Evolutionary conservation across 108 stramenopile species (phyloP), one percentile per base, ranked within the genome.

Genomic region (Cyclotella distinguenda): DNA sequence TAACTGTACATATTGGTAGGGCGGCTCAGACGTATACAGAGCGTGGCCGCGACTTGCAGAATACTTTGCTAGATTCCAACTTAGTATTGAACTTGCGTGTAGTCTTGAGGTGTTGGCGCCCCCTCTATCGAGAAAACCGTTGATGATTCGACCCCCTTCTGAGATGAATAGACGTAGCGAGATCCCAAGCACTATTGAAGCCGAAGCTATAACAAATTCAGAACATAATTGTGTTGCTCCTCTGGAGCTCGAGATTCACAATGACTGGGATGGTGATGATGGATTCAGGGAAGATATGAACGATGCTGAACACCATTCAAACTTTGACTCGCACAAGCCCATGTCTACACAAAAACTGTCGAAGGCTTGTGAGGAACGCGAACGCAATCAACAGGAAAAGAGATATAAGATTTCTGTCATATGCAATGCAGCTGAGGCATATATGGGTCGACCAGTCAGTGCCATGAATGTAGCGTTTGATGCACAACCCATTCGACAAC

Each of bases 21-120:
- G 89, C 25, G 92, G 92, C 52, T 11, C 26, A 15, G 60, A 55
- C 6, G 88, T 86, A 44, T 45, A 48, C 35, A 49, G 15, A 23
- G 86, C 85, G 26, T 94, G 92, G 92, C 81, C 82, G 12, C 65
- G 92, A 42, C 86, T 94, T 21, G 84, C 77, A 27, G 86, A 81
- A 46, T 94, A 94, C 59, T 86, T 94, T 72, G 78, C 82, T 7
- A 48, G 89, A 22, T 90, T 89, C 70, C 87, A 86, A 58, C 79
- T 90, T 19, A 83, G 80, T 60, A 47, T 78, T 15, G 36, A 71
- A 15, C 69, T 94, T 10, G 46, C 73, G 3, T 90, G 87, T 55
- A 82, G 86, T 49, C 61, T 94, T 8, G 87, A 94, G 66, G 88
- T 94, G 10, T 46, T 84, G 50, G 92, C 92, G 7, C 89, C 89